Percentiles rank a stretch among this genome's conserved stretches.
These are phyloP conservation scores for Paraglomus occultum DNA, from an alignment of 192 early-diverging fungal genomes.

Conservation along the genomic window DNA sequence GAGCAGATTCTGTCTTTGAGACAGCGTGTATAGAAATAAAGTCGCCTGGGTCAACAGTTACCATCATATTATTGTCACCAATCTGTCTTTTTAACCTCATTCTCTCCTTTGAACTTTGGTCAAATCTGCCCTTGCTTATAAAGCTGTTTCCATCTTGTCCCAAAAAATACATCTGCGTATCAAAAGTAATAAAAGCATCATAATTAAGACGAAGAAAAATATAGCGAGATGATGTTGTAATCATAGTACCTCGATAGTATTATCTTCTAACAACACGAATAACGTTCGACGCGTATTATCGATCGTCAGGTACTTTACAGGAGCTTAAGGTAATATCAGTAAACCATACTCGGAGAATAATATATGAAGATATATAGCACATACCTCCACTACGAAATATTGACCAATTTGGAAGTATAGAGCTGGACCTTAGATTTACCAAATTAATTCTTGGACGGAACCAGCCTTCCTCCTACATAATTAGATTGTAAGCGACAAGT, in stretches of 20 bases:
- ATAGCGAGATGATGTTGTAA: background rate
- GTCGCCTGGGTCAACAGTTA: background rate
- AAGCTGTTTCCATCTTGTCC: background rate
- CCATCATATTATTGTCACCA: background rate
- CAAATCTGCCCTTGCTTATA: background rate
- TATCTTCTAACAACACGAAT: background rate
- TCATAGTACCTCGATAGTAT: conserved; percentile 9
- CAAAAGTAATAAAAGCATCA: background rate
- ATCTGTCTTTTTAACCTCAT: background rate
- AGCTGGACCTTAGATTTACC: background rate
- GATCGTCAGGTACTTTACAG: conserved; percentile 1
- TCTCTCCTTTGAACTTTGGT: background rate
- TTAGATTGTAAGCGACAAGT: background rate
- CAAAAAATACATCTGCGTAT: background rate
- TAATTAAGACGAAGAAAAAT: background rate
- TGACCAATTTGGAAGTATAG: too few relatives aligned
- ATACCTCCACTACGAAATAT: too few relatives aligned
- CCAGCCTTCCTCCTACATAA: conserved; percentile 14
- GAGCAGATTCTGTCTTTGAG: conserved; percentile 17
- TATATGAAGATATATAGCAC: too few relatives aligned
- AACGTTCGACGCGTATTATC: conserved; percentile 17
- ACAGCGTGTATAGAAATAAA: conserved; percentile 21
- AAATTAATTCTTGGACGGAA: background rate
- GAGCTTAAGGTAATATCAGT: background rate
- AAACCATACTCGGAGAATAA: background rate